Evolutionary conservation across 2,329 filamentous ascomycete species (phyloP).

Genomic region (Venturiaceae sp.): DNA sequence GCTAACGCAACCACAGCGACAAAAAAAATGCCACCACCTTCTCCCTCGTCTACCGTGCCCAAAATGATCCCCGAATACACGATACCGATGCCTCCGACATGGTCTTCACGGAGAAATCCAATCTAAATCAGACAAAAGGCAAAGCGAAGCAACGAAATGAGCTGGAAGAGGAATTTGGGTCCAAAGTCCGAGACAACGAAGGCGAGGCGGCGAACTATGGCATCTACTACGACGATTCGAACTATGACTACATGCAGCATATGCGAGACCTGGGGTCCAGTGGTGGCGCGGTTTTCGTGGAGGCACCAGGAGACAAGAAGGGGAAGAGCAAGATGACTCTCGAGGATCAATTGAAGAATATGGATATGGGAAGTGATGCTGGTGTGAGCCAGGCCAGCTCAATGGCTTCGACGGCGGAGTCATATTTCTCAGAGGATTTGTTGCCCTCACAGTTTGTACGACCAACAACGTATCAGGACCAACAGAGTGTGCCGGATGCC

Average conservation of each 20-base stretch:
- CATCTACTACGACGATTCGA: constrained; percentile 87
- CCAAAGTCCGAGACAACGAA: constrained; percentile 72
- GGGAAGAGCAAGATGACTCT: constrained; percentile 54
- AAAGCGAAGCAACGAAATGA: constrained; percentile 63
- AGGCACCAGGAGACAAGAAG: constrained; percentile 50
- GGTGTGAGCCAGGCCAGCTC: constrained; percentile 29
- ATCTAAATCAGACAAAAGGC: constrained; percentile 13
- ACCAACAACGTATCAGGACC: constrained; percentile 62
- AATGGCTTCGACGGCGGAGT: constrained; percentile 27
- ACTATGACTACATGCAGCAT: constrained; percentile 99
- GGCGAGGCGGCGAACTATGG: constrained; percentile 93
- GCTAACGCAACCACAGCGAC: constrained; percentile 44
- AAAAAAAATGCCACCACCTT: constrained; percentile 93
- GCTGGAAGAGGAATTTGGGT: constrained; percentile 64
- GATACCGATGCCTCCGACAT: constrained; percentile 81
- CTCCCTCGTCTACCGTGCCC: constrained; percentile 86
- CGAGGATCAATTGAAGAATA: constrained; percentile 67
- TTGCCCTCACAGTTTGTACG: constrained; percentile 67
- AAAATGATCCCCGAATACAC: constrained; percentile 96
- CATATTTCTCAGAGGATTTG: constrained; percentile 61
- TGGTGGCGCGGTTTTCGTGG: constrained; percentile 72
- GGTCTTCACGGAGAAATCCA: constrained; percentile 63
- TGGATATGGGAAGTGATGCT: constrained; percentile 37
- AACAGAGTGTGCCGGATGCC: constrained; percentile 85
- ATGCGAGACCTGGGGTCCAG: constrained; percentile 68